Evolutionary conservation across 257 asterid species (phyloP), one percentile per base, ranked within the genome.

Genomic region (Fraxinus excelsior): DNA sequence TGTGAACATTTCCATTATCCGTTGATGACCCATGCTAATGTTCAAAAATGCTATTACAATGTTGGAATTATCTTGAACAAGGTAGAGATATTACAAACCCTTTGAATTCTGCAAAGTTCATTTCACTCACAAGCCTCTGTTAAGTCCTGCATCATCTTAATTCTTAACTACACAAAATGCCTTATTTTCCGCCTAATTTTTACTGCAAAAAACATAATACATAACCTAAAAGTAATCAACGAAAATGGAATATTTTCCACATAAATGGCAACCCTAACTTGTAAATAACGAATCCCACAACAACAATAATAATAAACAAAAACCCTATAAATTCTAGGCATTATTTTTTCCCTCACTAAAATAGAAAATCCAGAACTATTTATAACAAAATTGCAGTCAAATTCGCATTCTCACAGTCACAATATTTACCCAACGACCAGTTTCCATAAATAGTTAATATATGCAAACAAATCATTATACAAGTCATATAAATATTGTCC

Each of bases 351-450:
- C 13, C 18, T 42, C 74, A 68, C 76, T 68, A 69, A 38, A 70
- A 35, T 19, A 23, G 46, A 3, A 35, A 66, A 75, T 56, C 65
- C 12, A 56, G 65, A 53, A 53, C 64, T 7, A 19, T 53, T 6
- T 19, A 7, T 7, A n/a, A 26, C 66, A 23, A 66, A 71, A 60
- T 60, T 35, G 62, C 74, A 74, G 77, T 74, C 82, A 76, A 80
- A 76, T 74, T 77, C 71, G 67, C 80, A 85, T 67, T 73, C 66
- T 74, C 13, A 73, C n/a, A n/a, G n/a, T n/a, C n/a, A n/a, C 79
- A 73, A 49, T 32, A 75, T 74, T 69, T 37, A 67, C 67, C 67
- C 58, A 65, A 67, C 79, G 77, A 82, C 82, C 85, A 85, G 82
- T 62, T 46, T 66, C 70, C 82, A 44, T 23, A 81, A 82, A 65